These are phyloP conservation scores for Boletus sp. DNA, from an alignment of 1,284 basidiomycete genomes.

Conservation along the genomic window DNA sequence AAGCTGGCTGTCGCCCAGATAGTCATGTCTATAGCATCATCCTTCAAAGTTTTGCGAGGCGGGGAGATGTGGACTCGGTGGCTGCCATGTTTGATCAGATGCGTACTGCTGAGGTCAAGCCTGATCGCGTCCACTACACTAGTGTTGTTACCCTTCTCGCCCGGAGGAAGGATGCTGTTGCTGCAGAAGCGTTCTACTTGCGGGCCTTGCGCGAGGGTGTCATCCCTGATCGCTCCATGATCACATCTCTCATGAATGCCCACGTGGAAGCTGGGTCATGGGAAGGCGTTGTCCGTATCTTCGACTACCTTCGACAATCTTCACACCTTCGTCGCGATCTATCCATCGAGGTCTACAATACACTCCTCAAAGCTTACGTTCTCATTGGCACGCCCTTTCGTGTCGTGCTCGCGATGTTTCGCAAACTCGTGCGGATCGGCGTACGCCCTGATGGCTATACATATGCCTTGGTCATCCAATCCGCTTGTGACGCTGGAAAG, in stretches of 20 bases:
- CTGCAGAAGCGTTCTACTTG: slow-evolving; percentile 68
- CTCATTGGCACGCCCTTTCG: slow-evolving; percentile 75
- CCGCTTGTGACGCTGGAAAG: slow-evolving; percentile 74
- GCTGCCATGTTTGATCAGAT: slow-evolving; percentile 63
- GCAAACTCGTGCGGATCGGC: slow-evolving; percentile 49
- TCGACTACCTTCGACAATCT: slow-evolving; percentile 61
- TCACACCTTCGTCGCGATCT: slow-evolving; percentile 39
- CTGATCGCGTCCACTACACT: slow-evolving; percentile 62
- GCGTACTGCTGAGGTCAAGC: slow-evolving; percentile 47
- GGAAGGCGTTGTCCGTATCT: slow-evolving; percentile 68
- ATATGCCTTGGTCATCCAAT: slow-evolving; percentile 80
- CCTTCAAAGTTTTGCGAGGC: slow-evolving; percentile 58
- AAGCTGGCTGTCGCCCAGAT: slow-evolving; percentile 52
- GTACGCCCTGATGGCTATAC: slow-evolving; percentile 63
- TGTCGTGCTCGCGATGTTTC: slow-evolving; percentile 66
- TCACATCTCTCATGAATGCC: slow-evolving; percentile 78
- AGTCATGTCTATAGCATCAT: slow-evolving; percentile 59
- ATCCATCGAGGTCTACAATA: slow-evolving; percentile 67
- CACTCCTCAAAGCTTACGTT: slow-evolving; percentile 84
- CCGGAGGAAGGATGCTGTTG: slow-evolving; percentile 60
- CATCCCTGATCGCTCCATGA: slow-evolving; percentile 61
- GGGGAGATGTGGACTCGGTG: slow-evolving; percentile 58
- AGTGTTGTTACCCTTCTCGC: slow-evolving; percentile 71
- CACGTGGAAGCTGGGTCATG: slow-evolving; percentile 84
- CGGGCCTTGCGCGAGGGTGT: slow-evolving; percentile 62